Base-by-base conservation (phyloP, 306 rosid genomes). In the Urtica urens region DNA sequence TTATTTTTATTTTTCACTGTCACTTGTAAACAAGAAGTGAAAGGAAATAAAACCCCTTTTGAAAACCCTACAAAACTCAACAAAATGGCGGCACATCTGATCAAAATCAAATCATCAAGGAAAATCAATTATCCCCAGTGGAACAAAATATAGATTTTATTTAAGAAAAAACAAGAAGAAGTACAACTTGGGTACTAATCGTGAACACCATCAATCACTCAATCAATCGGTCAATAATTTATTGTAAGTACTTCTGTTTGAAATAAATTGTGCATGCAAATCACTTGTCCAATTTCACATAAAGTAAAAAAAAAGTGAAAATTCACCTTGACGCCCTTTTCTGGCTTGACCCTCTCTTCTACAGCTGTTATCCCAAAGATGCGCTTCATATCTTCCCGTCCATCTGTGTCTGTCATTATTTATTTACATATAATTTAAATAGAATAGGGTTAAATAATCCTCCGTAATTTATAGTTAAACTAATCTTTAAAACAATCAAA, bases 311-410 rank as follows among this genome's bases (percentile, higher is more conserved):
- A 10, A 33, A 14, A 24, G 8, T 24, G 28, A 9, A 10, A 38
- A 20, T n/a, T 3, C 21, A 90, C 99, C 99, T 92, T 92, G 99
- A 69, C 99, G 95, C 37, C 99, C 99, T 63, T 92, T 92, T 49
- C 99, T 75, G 9, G 99, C 99, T 54, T 92, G 99, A 31, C 99
- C 99, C 70, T 92, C 99, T 26, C 99, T 82, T 57, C 96, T 82
- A 74, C 96, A 85, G 84, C 99, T 92, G 71, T 92, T 92, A 67
- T 92, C 99, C 99, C 99, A 92, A 1, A 92, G 93, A 85, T 92
- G 99, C 70, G 99, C 99, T 71, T 92, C 99, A 55, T 92, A 92
- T 85, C 99, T 77, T 49, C 99, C 99, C 56, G 99, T 92, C 99
- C 99, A 92, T 55, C 99, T 65, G 63, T 90, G 97, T 35, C 97